Evolutionary conservation across 371 early-diverging fungal genomes (phyloP).

Genomic region (Mortierella sp.): DNA sequence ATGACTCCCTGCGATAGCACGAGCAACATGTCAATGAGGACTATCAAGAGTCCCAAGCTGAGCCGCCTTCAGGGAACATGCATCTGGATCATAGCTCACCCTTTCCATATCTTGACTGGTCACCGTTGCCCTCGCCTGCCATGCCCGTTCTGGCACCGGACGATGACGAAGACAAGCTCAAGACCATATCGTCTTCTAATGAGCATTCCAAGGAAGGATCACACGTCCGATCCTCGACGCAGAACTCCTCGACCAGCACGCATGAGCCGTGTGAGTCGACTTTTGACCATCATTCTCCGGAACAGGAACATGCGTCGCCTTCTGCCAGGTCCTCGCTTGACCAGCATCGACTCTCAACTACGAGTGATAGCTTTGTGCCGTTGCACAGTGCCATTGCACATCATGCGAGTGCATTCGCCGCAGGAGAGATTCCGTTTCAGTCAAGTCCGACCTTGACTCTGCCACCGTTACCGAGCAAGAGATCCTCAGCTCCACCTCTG

Average conservation of each 20-base stretch:
- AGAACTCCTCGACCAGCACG: neutral
- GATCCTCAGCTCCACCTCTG: conserved; percentile 46
- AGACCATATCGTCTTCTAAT: neutral
- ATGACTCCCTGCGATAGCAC: no score
- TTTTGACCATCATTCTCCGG: no score
- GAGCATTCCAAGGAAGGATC: conserved; percentile 13
- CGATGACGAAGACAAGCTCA: conserved; percentile 11
- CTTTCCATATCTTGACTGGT: conserved; percentile 34
- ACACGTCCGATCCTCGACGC: conserved; percentile 3
- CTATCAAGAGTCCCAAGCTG: conserved; percentile 18
- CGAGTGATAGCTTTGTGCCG: conserved; percentile 19
- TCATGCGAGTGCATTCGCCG: conserved; percentile 33
- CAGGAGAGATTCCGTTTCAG: conserved; percentile 46
- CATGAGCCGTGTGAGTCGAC: neutral
- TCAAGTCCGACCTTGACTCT: conserved; percentile 15
- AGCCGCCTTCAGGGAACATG: conserved; percentile 37
- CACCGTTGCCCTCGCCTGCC: conserved; percentile 48
- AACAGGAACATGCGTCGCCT: no score
- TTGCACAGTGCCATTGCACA: conserved; percentile 30
- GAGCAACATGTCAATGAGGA: conserved; percentile 47
- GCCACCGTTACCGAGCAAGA: conserved; percentile 21
- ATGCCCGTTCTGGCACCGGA: conserved; percentile 20
- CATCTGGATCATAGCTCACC: conserved; percentile 9
- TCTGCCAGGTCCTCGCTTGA: conserved; percentile 21
- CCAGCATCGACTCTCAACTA: conserved; percentile 9